A percentile compares a stretch with the other conserved stretches of the same genome.
These are phyloP conservation scores for Phyllosticta paracitricarpa DNA, from an alignment of 2,329 filamentous ascomycete genomes.

Conservation along the genomic window DNA sequence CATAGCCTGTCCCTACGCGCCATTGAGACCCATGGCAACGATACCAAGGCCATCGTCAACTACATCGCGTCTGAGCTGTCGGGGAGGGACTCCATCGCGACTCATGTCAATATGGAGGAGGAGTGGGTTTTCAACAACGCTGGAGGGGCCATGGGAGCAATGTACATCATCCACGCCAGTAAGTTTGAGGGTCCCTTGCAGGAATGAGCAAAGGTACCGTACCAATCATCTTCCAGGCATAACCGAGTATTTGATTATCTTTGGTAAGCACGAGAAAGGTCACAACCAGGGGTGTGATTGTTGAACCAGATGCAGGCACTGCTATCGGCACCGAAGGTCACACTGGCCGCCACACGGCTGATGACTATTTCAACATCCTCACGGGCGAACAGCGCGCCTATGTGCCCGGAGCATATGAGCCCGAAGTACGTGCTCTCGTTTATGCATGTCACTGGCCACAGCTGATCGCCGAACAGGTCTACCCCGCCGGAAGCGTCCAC, in stretches of 20 bases:
- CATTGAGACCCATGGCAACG: constrained; percentile 60
- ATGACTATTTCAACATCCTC: constrained; percentile 93
- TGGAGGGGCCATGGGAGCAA: constrained; percentile 81
- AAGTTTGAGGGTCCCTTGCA: constrained; percentile 24
- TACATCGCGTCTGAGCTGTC: constrained; percentile 62
- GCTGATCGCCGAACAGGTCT: constrained; percentile 33
- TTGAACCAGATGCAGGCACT: constrained; percentile 38
- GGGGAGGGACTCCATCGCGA: constrained; percentile 8
- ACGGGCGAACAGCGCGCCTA: constrained; percentile 68
- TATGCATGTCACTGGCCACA: not conserved
- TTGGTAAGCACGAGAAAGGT: constrained; percentile 34
- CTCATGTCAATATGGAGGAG: constrained; percentile 57
- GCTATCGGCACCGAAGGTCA: constrained; percentile 80
- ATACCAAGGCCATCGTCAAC: constrained; percentile 58
- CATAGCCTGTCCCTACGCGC: constrained; percentile 58
- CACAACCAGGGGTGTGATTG: not conserved
- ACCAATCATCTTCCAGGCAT: constrained; percentile 41
- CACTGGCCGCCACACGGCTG: constrained; percentile 76
- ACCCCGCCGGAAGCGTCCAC: constrained; percentile 59
- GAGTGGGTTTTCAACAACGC: constrained; percentile 92
- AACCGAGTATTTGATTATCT: constrained; percentile 85
- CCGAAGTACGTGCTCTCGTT: constrained; percentile 35
- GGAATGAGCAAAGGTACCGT: not conserved
- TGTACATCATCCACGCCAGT: constrained; percentile 86
- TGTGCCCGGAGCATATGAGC: constrained; percentile 54